Evolutionary conservation across 495 filamentous ascomycete genomes (phyloP).

Genomic region (Podospora australis): DNA sequence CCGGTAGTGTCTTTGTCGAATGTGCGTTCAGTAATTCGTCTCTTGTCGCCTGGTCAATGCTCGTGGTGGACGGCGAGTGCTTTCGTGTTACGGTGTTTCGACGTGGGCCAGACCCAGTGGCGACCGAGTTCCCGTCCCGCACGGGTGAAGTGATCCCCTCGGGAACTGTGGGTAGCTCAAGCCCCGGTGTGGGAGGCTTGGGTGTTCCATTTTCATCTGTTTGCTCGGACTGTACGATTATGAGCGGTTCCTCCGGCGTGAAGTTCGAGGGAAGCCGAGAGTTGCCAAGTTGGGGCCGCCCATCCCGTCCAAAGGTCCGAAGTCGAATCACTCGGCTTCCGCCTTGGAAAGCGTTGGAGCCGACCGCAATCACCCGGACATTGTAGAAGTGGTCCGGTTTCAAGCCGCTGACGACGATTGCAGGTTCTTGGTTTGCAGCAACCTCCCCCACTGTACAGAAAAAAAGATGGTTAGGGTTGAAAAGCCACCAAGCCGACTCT

Average conservation of each 20-base stretch:
- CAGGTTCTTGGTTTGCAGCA: slow-evolving; percentile 69
- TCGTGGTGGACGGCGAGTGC: slow-evolving; percentile 64
- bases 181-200: slow-evolving; percentile 36
- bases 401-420: slow-evolving; percentile 79
- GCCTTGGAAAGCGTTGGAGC: slow-evolving; percentile 83
- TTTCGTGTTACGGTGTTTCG: slow-evolving; percentile 66
- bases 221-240: slow-evolving; percentile 31
- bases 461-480: slow-evolving; percentile 12
- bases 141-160: slow-evolving; percentile 47
- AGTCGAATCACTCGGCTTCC: slow-evolving; percentile 79
- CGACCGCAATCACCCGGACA: slow-evolving; percentile 83
- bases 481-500: background rate
- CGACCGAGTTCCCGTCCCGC: slow-evolving; percentile 56
- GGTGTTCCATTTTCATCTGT: slow-evolving; percentile 33
- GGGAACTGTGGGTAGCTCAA: slow-evolving; percentile 51
- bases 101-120: slow-evolving; percentile 49
- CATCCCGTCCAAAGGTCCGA: slow-evolving; percentile 53
- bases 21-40: slow-evolving; percentile 38
- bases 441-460: slow-evolving; percentile 69
- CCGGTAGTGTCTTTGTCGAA: slow-evolving; percentile 40
- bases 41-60: slow-evolving; percentile 47
- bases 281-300: slow-evolving; percentile 49
- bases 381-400: slow-evolving; percentile 85
- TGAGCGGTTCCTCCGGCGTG: slow-evolving; percentile 37
- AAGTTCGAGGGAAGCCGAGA: slow-evolving; percentile 49